Conservation (phyloP, 345 rosid species). For the Viola odorata region DNA sequence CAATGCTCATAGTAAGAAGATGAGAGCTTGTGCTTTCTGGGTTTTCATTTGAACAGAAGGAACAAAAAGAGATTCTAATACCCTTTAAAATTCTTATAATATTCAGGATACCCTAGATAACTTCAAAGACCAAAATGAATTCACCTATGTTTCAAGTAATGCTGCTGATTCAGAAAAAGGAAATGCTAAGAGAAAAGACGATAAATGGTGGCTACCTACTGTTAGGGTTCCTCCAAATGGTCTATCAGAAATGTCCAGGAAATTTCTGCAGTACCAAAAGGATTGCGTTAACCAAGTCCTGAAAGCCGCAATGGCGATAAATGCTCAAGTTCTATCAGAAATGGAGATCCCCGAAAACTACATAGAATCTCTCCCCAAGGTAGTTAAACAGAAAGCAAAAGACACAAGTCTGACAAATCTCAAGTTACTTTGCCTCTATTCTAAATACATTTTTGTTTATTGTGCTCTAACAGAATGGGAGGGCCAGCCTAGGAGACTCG, state of each 20-base stretch:
- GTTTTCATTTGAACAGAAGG: too few relatives aligned
- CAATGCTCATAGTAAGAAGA: slow-evolving; percentile 83
- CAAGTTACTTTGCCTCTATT: neutral
- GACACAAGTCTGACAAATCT: neutral
- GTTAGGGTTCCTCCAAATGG: slow-evolving; percentile 72
- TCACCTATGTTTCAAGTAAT: slow-evolving; percentile 55
- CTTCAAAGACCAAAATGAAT: slow-evolving; percentile 68
- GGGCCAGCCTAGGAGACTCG: slow-evolving; percentile 78
- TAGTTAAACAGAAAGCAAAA: slow-evolving; percentile 3
- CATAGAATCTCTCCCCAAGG: slow-evolving; percentile 87
- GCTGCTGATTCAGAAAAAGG: slow-evolving; percentile 59
- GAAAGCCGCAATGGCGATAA: slow-evolving; percentile 95
- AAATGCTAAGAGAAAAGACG: slow-evolving; percentile 49
- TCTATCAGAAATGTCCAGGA: slow-evolving; percentile 57
- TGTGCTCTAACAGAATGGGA: slow-evolving; percentile 53
- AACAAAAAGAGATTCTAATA: neutral
- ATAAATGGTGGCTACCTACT: slow-evolving; percentile 91
- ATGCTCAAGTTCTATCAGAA: slow-evolving; percentile 77
- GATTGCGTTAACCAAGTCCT: slow-evolving; percentile 87
- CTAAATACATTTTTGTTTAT: slow-evolving; percentile 4
- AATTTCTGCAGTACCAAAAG: slow-evolving; percentile 70
- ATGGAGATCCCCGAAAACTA: slow-evolving; percentile 87
- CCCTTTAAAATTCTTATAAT: neutral
- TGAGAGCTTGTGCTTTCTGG: neutral
- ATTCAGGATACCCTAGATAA: slow-evolving; percentile 70